phyloP scores from a whole-genome alignment of 2,329 filamentous ascomycete species.

The Davidsoniella australis region DNA sequence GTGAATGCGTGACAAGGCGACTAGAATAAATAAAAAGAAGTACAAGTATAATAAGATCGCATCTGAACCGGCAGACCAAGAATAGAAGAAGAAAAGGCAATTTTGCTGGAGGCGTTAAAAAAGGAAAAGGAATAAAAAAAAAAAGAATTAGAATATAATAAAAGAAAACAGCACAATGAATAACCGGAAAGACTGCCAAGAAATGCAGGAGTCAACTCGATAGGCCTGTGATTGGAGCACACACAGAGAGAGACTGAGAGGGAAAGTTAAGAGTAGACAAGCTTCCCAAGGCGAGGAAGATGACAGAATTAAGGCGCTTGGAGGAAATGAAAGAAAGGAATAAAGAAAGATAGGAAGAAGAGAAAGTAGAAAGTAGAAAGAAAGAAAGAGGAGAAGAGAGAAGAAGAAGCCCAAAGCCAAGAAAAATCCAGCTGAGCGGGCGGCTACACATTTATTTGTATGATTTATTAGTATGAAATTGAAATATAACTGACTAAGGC shows the following conservation, averaged over 20 bases:
- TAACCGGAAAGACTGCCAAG: constrained; percentile 11
- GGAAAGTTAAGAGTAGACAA: background rate
- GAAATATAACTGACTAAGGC: too few relatives aligned
- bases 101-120: background rate
- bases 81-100: constrained; percentile 1
- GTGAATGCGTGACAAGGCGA: background rate
- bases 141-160: background rate
- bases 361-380: constrained; percentile 3
- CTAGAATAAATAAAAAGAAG: background rate
- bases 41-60: constrained; percentile 24
- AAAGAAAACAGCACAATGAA: constrained; percentile 13
- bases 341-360: constrained; percentile 13
- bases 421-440: background rate
- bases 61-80: constrained; percentile 7
- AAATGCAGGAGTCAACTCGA: too few relatives aligned
- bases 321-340: constrained; percentile 8
- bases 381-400: constrained; percentile 6
- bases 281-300: background rate
- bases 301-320: background rate
- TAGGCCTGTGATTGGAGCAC: too few relatives aligned
- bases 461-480: too few relatives aligned
- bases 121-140: background rate
- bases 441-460: too few relatives aligned
- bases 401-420: constrained; percentile 8
- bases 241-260: too few relatives aligned